A percentile compares a stretch with the other conserved stretches of the same genome.
These are phyloP conservation scores for Chrysanthemum lavandulifolium DNA, from an alignment of 129 eudicot species.

Conservation along the genomic window DNA sequence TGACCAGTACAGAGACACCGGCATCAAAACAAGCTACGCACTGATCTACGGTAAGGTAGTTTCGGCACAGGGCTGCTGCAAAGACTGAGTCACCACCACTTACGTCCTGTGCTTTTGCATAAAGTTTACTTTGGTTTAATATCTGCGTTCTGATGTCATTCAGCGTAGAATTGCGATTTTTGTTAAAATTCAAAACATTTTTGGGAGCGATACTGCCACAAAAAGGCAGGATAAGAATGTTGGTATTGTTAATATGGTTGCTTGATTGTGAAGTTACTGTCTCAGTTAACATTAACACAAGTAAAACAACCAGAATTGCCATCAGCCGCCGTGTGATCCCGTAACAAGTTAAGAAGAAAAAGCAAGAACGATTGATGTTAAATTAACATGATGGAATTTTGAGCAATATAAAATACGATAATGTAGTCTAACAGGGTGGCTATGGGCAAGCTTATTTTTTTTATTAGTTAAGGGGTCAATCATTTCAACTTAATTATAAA, in stretches of 20 bases:
- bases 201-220: constrained; percentile 14
- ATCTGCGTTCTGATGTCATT: constrained; percentile 44
- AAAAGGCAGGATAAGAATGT: neutral
- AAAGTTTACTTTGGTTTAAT: constrained; percentile 19
- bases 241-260: constrained; percentile 1
- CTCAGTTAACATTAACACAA: constrained; percentile 15
- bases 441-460: no score
- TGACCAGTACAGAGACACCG: constrained; percentile 38
- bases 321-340: constrained; percentile 2
- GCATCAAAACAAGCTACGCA: constrained; percentile 65
- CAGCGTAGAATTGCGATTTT: constrained; percentile 48
- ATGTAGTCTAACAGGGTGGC: no score
- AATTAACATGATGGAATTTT: no score
- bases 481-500: no score
- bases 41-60: constrained; percentile 44
- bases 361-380: neutral
- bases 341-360: constrained; percentile 5
- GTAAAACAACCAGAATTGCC: constrained; percentile 24
- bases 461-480: no score
- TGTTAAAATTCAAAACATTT: constrained; percentile 22
- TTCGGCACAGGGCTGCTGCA: constrained; percentile 58
- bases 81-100: constrained; percentile 50
- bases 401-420: no score
- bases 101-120: constrained; percentile 48
- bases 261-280: constrained; percentile 22